phyloP scores from a whole-genome alignment of 108 stramenopile genomes.

The Skeletonema potamos region DNA sequence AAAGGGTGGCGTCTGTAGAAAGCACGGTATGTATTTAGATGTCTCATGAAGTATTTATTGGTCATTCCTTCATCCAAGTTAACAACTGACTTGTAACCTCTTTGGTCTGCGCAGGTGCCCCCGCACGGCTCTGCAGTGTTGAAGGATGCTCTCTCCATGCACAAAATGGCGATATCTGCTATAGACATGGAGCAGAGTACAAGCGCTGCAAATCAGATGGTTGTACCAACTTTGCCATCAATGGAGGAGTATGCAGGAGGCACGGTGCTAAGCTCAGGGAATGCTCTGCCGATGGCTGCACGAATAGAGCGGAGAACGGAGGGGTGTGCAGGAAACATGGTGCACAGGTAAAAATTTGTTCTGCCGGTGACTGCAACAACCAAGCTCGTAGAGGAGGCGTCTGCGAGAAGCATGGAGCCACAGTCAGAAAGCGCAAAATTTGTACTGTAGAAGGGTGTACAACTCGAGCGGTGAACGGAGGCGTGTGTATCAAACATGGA shows the following conservation, averaged over 20 bases:
- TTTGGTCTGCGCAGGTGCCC: not conserved
- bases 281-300: not conserved
- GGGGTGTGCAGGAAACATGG: slow-evolving; percentile 7
- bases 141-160: not conserved
- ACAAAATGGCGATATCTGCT: slow-evolving; percentile 1
- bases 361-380: not conserved
- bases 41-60: not conserved
- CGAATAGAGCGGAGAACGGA: slow-evolving; percentile 3
- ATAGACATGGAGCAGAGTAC: not conserved
- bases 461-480: slow-evolving; percentile 10
- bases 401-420: slow-evolving; percentile 4
- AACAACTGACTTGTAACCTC: not conserved
- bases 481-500: slow-evolving; percentile 5
- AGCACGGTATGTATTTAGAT: slow-evolving; percentile 9
- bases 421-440: not conserved
- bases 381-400: slow-evolving; percentile 4
- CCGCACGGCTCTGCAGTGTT: slow-evolving; percentile 1
- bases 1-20: slow-evolving; percentile 8
- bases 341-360: not conserved
- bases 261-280: slow-evolving; percentile 1
- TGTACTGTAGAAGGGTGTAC: not conserved
- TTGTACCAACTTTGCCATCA: not conserved
- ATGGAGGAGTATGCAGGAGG: slow-evolving; percentile 5
- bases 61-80: not conserved
- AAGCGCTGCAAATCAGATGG: not conserved